Base-by-base conservation (phyloP, 768 basidiomycete genomes). In the Macrocybe gigantea region DNA sequence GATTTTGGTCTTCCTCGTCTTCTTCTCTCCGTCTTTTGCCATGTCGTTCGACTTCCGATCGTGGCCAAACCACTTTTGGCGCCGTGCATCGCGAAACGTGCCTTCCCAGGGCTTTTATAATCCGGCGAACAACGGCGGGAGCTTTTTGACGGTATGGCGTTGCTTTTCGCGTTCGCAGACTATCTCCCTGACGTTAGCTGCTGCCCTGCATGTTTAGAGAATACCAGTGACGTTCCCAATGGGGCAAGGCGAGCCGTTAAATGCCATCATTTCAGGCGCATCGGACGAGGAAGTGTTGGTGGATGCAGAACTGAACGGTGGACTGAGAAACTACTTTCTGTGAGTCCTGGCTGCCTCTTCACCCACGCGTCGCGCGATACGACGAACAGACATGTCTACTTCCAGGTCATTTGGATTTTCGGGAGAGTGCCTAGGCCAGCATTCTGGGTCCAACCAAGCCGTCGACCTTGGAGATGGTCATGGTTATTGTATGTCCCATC, bases 171-270 rank as follows among this genome's bases (percentile, higher is more conserved):
- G 31, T 12, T n/a, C 7, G 5, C 8, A 13, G 13, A 8, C 12
- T 4, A 38, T 38, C 36, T 38, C 36, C 36, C 36, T 14, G 36
- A 14, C 36, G 14, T 11, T 38, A 11, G 36, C 36, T 22, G 13
- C 43, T 44, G 39, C 48, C 47, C 35, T 36, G 7, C 13, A 6
- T 38, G 33, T 55, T 6, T 52, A 86, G 82, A 54, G 73, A 64
- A 73, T 80, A 6, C 69, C 68, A 8, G 54, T 61, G 12, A 89
- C 88, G 6, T 82, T 68, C 56, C 87, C 88, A 2, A 60, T 69
- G 39, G 89, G 86, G 6, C 80, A 86, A 42, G 90, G 90, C 33
- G 93, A 95, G 67, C 93, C 93, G 5, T 64, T 95, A 38, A 96
- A 96, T 56, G 71, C 74, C 46, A 88, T 96, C 56, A 67, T 96